Evolutionary conservation across 305 asterid genomes (phyloP).

Genomic region (Galium porrigens): DNA sequence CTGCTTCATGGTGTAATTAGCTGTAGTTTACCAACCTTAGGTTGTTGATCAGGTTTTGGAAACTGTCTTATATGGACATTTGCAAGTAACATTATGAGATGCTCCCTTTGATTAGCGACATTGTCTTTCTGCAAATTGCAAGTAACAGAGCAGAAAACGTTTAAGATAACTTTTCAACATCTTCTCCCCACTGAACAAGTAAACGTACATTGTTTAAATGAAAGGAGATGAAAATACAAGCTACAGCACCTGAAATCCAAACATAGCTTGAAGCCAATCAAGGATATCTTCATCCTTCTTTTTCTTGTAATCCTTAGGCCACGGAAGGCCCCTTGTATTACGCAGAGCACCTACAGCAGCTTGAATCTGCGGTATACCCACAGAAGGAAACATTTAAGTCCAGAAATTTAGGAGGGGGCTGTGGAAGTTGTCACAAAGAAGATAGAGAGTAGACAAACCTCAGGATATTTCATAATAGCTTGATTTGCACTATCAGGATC

Average conservation of each 20-base stretch:
- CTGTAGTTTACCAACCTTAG: constrained; percentile 46
- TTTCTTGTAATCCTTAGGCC: constrained; percentile 98
- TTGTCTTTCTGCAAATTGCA: constrained; percentile 65
- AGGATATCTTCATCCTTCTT: constrained; percentile 95
- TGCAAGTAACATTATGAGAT: constrained; percentile 87
- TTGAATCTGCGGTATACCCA: constrained; percentile 52
- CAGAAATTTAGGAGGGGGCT: background rate
- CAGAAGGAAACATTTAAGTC: constrained; percentile 2
- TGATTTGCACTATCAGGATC: constrained; percentile 98
- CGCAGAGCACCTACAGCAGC: constrained; percentile 84
- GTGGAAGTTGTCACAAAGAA: constrained; percentile 11
- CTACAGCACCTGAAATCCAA: constrained; percentile 78
- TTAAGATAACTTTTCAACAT: background rate
- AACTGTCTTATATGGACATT: constrained; percentile 92
- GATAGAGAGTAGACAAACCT: constrained; percentile 33
- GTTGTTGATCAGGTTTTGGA: constrained; percentile 95
- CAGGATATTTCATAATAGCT: constrained; percentile 93
- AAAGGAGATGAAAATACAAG: background rate
- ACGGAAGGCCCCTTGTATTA: constrained; percentile 86
- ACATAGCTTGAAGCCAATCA: constrained; percentile 98
- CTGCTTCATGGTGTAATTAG: constrained; percentile 5
- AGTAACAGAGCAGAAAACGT: constrained; percentile 5
- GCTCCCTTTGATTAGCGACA: constrained; percentile 95
- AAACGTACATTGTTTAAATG: background rate
- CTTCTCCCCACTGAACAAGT: background rate